Evolutionary conservation across 352 stramenopile genomes (phyloP).

Genomic region (Plasmopara muralis): DNA sequence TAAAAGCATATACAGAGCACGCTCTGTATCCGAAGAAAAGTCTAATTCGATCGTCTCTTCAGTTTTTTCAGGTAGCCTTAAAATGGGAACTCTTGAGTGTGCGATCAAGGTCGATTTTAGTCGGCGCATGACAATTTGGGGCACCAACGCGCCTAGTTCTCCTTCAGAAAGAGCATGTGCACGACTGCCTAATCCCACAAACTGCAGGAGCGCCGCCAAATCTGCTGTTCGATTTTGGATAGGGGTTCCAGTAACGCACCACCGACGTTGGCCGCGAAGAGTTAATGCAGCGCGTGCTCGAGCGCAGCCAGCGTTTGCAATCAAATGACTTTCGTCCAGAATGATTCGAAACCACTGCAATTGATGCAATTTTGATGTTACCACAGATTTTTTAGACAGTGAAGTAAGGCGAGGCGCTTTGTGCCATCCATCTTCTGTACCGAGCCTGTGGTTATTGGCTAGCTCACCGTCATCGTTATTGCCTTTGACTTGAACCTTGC

Average conservation of each 20-base stretch:
- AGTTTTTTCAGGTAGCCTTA: conserved; percentile 49
- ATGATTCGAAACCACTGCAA: conserved; percentile 83
- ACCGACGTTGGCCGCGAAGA: conserved; percentile 69
- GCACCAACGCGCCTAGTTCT: conserved; percentile 70
- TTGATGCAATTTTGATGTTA: conserved; percentile 66
- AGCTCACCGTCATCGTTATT: conserved; percentile 14
- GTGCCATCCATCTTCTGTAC: conserved; percentile 20
- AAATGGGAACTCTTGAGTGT: conserved; percentile 42
- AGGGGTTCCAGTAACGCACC: conserved; percentile 87
- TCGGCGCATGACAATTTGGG: conserved; percentile 75
- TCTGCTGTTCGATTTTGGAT: conserved; percentile 87
- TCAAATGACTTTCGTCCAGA: conserved; percentile 86
- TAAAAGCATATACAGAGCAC: conserved; percentile 70
- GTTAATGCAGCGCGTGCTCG: conserved; percentile 48
- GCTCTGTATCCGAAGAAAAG: conserved; percentile 68
- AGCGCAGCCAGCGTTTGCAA: conserved; percentile 77
- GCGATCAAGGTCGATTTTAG: conserved; percentile 68
- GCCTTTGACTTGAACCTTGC: conserved; percentile 38
- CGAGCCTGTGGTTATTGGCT: conserved; percentile 10
- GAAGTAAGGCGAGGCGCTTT: conserved; percentile 25
- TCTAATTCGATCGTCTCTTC: conserved; percentile 51
- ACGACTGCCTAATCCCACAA: conserved; percentile 62
- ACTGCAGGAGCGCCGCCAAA: conserved; percentile 80
- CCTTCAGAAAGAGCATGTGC: conserved; percentile 47
- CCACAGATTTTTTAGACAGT: conserved; percentile 21